phyloP scores from a whole-genome alignment of 371 early-diverging fungal genomes.

The Mortierella sp. region DNA sequence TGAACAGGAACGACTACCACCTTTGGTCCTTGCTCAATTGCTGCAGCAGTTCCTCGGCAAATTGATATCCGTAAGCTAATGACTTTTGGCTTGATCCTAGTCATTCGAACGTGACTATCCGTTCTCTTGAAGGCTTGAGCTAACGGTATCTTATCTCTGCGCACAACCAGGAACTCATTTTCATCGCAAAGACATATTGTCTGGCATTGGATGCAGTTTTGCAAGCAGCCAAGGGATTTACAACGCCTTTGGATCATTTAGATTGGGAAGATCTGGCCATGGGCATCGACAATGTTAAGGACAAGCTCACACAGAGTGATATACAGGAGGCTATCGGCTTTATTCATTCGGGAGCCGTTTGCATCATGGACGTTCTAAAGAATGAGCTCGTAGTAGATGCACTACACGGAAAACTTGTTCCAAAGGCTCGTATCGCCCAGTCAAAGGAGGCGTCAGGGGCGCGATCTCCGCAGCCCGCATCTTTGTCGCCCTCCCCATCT shows the following conservation, averaged over 20 bases:
- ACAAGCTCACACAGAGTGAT: conserved; percentile 11
- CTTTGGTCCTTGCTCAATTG: conserved; percentile 18
- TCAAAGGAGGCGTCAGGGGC: not conserved
- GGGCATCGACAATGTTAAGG: conserved; percentile 33
- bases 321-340: conserved; percentile 12
- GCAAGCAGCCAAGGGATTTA: conserved; percentile 28
- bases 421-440: conserved; percentile 10
- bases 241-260: conserved; percentile 38
- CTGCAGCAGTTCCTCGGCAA: conserved; percentile 34
- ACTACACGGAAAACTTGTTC: conserved; percentile 22
- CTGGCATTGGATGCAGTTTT: conserved; percentile 38
- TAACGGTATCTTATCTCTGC: not conserved
- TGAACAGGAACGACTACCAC: conserved; percentile 2
- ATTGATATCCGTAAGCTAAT: conserved; percentile 25
- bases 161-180: conserved; percentile 18
- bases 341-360: conserved; percentile 14
- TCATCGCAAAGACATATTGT: conserved; percentile 21
- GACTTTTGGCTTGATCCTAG: too few relatives aligned
- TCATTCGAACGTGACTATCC: too few relatives aligned
- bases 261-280: conserved; percentile 48
- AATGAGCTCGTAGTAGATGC: conserved; percentile 33
- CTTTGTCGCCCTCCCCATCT: not conserved
- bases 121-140: not conserved
- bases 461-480: not conserved
- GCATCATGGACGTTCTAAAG: conserved; percentile 20